A percentile compares a stretch with the other conserved stretches of the same genome.
These are phyloP conservation scores for Nakazawaea pomicola DNA, from an alignment of 805 yeast genomes.

Conservation along the genomic window DNA sequence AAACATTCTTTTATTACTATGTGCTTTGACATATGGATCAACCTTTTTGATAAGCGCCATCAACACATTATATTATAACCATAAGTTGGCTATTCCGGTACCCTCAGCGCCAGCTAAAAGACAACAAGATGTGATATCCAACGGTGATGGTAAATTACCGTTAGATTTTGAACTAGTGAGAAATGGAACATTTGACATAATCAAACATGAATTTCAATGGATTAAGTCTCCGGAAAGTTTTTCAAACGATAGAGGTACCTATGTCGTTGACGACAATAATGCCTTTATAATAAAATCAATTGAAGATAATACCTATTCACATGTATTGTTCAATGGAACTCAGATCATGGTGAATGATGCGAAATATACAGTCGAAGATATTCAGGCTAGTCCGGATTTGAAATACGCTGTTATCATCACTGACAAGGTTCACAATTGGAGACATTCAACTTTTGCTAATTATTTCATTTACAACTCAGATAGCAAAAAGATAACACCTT, in stretches of 20 bases:
- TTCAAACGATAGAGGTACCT: constrained; percentile 61
- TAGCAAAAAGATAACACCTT: constrained; percentile 18
- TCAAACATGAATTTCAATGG: constrained; percentile 63
- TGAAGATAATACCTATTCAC: constrained; percentile 37
- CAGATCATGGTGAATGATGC: constrained; percentile 34
- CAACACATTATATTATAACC: constrained; percentile 5
- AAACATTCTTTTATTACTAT: neutral
- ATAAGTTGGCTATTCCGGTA: neutral
- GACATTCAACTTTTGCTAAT: constrained; percentile 41
- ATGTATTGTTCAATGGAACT: constrained; percentile 45
- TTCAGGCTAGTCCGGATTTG: constrained; percentile 66
- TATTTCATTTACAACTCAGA: constrained; percentile 12
- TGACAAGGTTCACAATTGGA: constrained; percentile 54
- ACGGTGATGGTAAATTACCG: constrained; percentile 23
- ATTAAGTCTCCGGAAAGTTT: constrained; percentile 45
- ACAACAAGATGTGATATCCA: neutral
- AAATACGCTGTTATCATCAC: constrained; percentile 54
- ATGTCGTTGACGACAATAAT: constrained; percentile 41
- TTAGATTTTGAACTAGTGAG: constrained; percentile 42
- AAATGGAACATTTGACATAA: constrained; percentile 52
- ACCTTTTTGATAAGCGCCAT: constrained; percentile 3
- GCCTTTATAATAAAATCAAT: constrained; percentile 54
- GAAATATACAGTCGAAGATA: constrained; percentile 42
- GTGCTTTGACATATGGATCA: constrained; percentile 10
- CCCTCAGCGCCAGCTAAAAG: neutral